These are phyloP conservation scores for Quercus dentata DNA, from an alignment of 306 rosid genomes.

Conservation along the genomic window DNA sequence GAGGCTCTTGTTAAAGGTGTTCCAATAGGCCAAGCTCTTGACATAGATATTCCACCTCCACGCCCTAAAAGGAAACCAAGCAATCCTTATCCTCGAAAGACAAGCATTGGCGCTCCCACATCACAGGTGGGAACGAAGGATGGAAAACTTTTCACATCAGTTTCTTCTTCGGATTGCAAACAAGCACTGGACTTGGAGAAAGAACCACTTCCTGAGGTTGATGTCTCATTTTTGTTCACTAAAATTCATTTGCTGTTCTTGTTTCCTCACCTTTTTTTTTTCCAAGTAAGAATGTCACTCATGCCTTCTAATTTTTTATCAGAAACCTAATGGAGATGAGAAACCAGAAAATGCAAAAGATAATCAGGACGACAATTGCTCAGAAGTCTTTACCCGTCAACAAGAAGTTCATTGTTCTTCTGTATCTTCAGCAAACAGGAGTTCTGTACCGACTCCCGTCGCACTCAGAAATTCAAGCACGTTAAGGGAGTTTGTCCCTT, in stretches of 20 bases:
- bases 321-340: constrained; percentile 56
- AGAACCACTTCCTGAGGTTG: constrained; percentile 70
- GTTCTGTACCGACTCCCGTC: constrained; percentile 32
- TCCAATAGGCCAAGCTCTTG: constrained; percentile 67
- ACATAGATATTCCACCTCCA: constrained; percentile 95
- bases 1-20: constrained; percentile 77
- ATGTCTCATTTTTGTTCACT: constrained; percentile 16
- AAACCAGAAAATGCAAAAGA: constrained; percentile 38
- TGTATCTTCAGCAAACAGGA: constrained; percentile 54
- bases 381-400: constrained; percentile 44
- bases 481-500: constrained; percentile 63
- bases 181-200: constrained; percentile 66
- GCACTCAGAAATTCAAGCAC: constrained; percentile 36
- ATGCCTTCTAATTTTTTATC: constrained; percentile 20
- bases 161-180: constrained; percentile 48
- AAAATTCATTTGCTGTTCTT: background rate
- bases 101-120: constrained; percentile 35
- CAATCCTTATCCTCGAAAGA: constrained; percentile 96
- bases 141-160: constrained; percentile 51
- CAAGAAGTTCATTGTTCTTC: constrained; percentile 62
- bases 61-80: constrained; percentile 92
- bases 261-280: constrained; percentile 7
- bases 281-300: constrained; percentile 13
- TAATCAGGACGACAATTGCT: constrained; percentile 49
- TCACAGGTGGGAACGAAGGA: constrained; percentile 57